These are phyloP conservation scores for Ilex paraguariensis DNA, from an alignment of 305 asterid species.

Conservation along the genomic window DNA sequence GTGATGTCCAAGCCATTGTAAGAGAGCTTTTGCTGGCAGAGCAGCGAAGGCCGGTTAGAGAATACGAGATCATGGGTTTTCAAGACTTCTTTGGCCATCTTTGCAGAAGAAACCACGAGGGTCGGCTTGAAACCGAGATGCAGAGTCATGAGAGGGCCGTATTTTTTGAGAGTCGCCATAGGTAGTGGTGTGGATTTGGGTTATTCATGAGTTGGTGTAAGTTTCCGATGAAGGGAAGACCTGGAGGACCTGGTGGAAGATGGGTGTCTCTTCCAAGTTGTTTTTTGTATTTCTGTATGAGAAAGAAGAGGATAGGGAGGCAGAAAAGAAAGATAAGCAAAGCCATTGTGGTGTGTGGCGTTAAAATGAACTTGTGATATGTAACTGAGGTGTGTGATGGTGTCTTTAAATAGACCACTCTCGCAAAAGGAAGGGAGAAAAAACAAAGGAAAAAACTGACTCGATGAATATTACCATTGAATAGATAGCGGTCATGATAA, in stretches of 20 bases:
- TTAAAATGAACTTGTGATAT: no score
- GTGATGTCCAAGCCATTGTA: background rate
- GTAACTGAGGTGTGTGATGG: no score
- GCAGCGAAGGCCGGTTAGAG: background rate
- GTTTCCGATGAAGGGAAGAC: background rate
- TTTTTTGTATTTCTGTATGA: no score
- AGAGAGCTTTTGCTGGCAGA: background rate
- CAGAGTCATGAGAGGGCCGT: background rate
- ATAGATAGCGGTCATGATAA: no score
- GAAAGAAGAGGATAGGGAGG: no score
- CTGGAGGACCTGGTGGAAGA: background rate
- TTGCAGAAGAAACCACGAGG: background rate
- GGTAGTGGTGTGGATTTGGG: background rate
- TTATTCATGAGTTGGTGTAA: background rate
- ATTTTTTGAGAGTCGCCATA: background rate
- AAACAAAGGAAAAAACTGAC: no score
- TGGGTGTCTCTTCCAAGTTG: background rate
- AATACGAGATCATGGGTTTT: background rate
- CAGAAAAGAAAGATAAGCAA: no score
- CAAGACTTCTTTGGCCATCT: background rate
- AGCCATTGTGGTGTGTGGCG: no score
- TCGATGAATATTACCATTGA: no score
- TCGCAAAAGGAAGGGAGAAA: no score
- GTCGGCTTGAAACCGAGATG: background rate
- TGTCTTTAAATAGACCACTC: no score